phyloP scores from a whole-genome alignment of 1,284 basidiomycete species.

The Ustilago lituana region DNA sequence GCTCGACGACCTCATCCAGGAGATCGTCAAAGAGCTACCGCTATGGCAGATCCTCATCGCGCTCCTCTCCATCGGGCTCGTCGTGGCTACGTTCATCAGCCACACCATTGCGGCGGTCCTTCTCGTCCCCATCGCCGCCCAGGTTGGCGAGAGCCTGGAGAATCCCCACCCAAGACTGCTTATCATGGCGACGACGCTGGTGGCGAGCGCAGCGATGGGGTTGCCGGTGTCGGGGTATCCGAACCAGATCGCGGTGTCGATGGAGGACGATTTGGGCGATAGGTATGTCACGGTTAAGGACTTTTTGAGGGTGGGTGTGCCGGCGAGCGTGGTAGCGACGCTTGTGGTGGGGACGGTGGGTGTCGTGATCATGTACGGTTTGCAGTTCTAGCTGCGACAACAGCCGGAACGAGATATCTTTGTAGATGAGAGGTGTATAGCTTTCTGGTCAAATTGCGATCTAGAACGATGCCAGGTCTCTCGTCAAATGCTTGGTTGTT shows the following conservation, averaged over 20 bases:
- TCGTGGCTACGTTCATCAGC: constrained; percentile 71
- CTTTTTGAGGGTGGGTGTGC: constrained; percentile 92
- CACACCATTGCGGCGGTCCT: constrained; percentile 86
- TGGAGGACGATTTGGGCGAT: constrained; percentile 94
- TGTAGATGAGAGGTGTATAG: too few species aligned
- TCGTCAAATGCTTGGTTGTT: too few species aligned
- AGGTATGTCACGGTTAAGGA: constrained; percentile 72
- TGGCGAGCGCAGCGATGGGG: constrained; percentile 96
- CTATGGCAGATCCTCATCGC: constrained; percentile 85
- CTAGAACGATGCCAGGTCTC: too few species aligned
- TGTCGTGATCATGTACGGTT: constrained; percentile 58
- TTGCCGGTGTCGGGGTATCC: constrained; percentile 98
- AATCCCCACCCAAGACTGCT: constrained; percentile 62
- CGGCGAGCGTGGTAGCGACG: constrained; percentile 86
- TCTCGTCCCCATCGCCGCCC: constrained; percentile 91
- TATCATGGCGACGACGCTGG: constrained; percentile 77
- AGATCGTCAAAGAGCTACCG: constrained; percentile 76
- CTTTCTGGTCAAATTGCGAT: too few species aligned
- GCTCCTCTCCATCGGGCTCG: constrained; percentile 84
- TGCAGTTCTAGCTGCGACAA: constrained; percentile 46
- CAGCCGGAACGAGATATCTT: too few species aligned
- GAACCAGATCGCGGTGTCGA: constrained; percentile 76
- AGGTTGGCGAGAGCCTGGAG: constrained; percentile 81
- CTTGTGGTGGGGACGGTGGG: constrained; percentile 68
- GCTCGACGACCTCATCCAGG: constrained; percentile 72